phyloP scores from a whole-genome alignment of 805 yeast species.

The Candida boidinii region DNA sequence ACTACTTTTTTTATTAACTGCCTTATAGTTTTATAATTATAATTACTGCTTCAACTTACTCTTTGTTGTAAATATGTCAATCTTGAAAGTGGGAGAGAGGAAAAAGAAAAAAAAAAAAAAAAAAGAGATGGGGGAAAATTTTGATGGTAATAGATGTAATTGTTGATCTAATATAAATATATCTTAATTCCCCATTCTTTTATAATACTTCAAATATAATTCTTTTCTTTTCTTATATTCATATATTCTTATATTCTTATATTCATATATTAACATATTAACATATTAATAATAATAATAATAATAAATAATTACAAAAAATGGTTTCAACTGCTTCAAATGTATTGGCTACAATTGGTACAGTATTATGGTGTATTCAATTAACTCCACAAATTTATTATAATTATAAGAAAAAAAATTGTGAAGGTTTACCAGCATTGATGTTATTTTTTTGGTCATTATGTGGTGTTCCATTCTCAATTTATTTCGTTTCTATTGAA shows the following conservation, averaged over 20 bases:
- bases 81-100: too few relatives aligned
- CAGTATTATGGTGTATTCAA: constrained; percentile 90
- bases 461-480: constrained; percentile 46
- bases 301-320: not conserved
- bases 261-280: constrained; percentile 74
- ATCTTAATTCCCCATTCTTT: not conserved
- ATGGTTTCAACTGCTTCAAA: constrained; percentile 45
- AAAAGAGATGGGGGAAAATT: constrained; percentile 1
- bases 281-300: constrained; percentile 4
- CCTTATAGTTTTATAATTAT: too few relatives aligned
- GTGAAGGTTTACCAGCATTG: constrained; percentile 79
- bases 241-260: constrained; percentile 54
- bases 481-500: constrained; percentile 39
- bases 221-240: constrained; percentile 56
- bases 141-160: not conserved
- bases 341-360: constrained; percentile 80
- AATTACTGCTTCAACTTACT: too few relatives aligned
- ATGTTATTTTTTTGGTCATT: constrained; percentile 83
- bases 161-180: not conserved
- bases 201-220: constrained; percentile 1
- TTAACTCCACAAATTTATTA: constrained; percentile 65
- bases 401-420: constrained; percentile 68
- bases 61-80: too few relatives aligned
- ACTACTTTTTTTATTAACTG: too few relatives aligned
- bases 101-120: too few relatives aligned